A percentile compares a stretch with the other conserved stretches of the same genome.
These are phyloP conservation scores for Xylaria curta DNA, from an alignment of 495 filamentous ascomycete species.

Conservation along the genomic window DNA sequence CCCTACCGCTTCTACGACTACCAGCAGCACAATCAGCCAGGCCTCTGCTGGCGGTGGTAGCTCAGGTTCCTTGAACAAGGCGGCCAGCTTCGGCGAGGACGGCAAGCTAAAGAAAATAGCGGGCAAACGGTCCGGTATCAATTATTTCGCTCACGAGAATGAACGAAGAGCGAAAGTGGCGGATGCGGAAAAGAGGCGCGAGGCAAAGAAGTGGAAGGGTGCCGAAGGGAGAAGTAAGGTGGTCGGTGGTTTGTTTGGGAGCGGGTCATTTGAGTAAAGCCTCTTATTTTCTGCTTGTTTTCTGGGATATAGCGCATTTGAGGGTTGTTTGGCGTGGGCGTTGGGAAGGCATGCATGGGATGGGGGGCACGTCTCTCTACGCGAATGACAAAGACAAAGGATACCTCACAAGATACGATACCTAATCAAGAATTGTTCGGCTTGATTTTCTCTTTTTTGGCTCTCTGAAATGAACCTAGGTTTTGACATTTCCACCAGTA, in stretches of 20 bases:
- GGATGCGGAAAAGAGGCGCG: slow-evolving; percentile 66
- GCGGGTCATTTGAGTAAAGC: slow-evolving; percentile 55
- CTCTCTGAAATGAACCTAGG: neutral
- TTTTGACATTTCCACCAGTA: neutral
- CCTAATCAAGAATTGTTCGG: slow-evolving; percentile 6
- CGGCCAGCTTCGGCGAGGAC: slow-evolving; percentile 47
- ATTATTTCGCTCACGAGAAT: slow-evolving; percentile 80
- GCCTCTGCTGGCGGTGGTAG: slow-evolving; percentile 45
- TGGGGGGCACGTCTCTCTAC: slow-evolving; percentile 9
- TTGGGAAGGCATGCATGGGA: slow-evolving; percentile 15
- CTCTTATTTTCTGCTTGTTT: neutral
- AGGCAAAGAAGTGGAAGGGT: slow-evolving; percentile 71
- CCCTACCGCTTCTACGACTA: slow-evolving; percentile 33
- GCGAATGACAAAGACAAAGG: slow-evolving; percentile 22
- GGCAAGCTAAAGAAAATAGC: slow-evolving; percentile 74
- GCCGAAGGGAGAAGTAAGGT: slow-evolving; percentile 57
- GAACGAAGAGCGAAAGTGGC: slow-evolving; percentile 65
- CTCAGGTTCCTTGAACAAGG: slow-evolving; percentile 45
- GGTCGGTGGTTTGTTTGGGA: slow-evolving; percentile 59
- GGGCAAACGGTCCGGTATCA: slow-evolving; percentile 65
- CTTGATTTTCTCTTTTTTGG: neutral
- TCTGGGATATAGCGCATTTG: slow-evolving; percentile 2
- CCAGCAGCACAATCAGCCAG: slow-evolving; percentile 43
- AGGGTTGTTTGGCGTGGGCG: slow-evolving; percentile 10
- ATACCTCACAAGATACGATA: slow-evolving; percentile 1